Percentiles rank a stretch among this genome's conserved stretches.
Evolutionary conservation across 371 early-diverging fungal genomes (phyloP).

Genomic region (Apophysomyces variabilis): DNA sequence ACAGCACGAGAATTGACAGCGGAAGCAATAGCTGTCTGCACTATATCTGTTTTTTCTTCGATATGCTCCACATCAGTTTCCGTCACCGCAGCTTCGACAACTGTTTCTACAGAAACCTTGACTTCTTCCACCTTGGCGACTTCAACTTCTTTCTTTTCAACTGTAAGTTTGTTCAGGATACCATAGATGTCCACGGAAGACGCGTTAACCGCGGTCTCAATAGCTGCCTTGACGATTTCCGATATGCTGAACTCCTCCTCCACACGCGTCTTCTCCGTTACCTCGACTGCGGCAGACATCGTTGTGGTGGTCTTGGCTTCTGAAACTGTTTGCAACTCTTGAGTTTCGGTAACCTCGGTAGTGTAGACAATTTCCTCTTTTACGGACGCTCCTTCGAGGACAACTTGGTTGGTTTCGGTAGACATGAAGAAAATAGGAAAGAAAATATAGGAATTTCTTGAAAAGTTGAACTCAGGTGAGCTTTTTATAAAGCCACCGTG

Average conservation of each 20-base stretch:
- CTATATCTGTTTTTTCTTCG: conserved; percentile 11
- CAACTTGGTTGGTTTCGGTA: neutral
- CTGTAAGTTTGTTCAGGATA: conserved; percentile 21
- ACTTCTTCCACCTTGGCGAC: conserved; percentile 11
- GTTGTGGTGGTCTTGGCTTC: neutral
- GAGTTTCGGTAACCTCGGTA: neutral
- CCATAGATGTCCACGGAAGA: conserved; percentile 29
- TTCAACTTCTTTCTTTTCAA: conserved; percentile 4
- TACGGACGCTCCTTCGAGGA: neutral
- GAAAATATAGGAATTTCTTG: neutral
- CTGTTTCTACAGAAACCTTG: neutral
- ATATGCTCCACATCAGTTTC: neutral
- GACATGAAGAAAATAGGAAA: neutral
- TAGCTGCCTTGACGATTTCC: conserved; percentile 33
- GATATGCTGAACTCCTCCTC: conserved; percentile 19
- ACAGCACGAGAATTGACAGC: conserved; percentile 10
- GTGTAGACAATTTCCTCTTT: neutral
- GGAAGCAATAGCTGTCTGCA: conserved; percentile 17
- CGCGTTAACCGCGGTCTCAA: conserved; percentile 31
- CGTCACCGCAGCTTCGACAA: conserved; percentile 3
- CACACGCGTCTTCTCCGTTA: neutral
- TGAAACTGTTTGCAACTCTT: neutral
- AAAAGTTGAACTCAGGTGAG: conserved; percentile 2
- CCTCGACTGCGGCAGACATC: neutral
- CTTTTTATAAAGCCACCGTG: conserved; percentile 2